Evolutionary conservation across 176 grass and related monocot species (phyloP), one percentile per base, ranked within the genome.

Genomic region (Carex myosuroides): DNA sequence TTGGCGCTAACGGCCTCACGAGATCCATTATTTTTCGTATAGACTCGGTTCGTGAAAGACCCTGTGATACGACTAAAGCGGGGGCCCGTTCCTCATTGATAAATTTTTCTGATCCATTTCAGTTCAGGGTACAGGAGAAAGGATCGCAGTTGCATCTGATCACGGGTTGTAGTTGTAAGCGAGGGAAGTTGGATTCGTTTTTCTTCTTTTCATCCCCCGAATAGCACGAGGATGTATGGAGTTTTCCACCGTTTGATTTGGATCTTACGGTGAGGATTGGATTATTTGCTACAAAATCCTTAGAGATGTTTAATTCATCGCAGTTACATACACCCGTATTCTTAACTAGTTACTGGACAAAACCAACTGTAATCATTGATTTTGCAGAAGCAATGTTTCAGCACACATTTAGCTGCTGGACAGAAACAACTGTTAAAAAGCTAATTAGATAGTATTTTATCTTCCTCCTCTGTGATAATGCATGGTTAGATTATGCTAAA

Each of bases 1-100:
- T 62, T 62, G 39, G 79, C 79, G 80, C 80, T 83, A 68, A 83
- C 80, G 3, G 80, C 62, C 80, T 83, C 80, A 68, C 60, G 55
- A 41, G 80, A 83, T 83, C 62, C 13, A 5, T 13, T 17, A 10
- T 29, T 44, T 67, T 68, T 8, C 17, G 26, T 44, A 32, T 83
- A 67, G 37, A 68, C 80, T 8, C 80, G 20, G 80, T 52, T 22
- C 60, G 4, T 26, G 21, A n/a, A 17, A 29, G 0, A 24, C 39
- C 13, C 6, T 32, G 24, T 17, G 26, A 32, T 77, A 0, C 5
- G 13, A 32, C 17, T 3, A 7, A 7, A 30, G 50, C 3, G 73
- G 73, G 73, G 73, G 0, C 73, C 73, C 50, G 14, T 56, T 32
- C 3, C 5, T 77, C 73, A 77, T 16, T 77, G 22, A 10, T 41